These are phyloP conservation scores for Mrakia blollopis DNA, from an alignment of 768 basidiomycete species.

Conservation along the genomic window DNA sequence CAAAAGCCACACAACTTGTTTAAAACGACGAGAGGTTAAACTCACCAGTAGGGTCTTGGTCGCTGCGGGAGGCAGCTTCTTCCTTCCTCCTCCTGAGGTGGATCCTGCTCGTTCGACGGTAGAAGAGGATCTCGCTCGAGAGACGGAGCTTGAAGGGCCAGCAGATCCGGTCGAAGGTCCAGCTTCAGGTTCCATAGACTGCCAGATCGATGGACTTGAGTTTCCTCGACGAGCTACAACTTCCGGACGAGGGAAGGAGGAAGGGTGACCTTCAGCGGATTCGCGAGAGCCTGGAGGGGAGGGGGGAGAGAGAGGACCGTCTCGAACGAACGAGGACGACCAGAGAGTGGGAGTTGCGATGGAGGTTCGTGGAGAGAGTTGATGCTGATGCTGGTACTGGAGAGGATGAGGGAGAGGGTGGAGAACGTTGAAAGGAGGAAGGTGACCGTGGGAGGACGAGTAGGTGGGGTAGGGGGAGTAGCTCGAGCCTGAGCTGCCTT, in stretches of 20 bases:
- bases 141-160: neutral
- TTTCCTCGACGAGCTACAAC: neutral
- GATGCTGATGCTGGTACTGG: neutral
- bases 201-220: neutral
- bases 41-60: slow-evolving; percentile 3
- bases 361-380: neutral
- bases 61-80: slow-evolving; percentile 5
- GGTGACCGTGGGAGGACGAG: neutral
- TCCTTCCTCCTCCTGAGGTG: neutral
- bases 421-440: slow-evolving; percentile 8
- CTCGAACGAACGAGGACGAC: neutral
- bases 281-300: neutral
- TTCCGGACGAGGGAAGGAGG: neutral
- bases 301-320: neutral
- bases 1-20: neutral
- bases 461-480: neutral
- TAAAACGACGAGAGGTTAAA: neutral
- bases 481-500: neutral
- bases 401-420: slow-evolving; percentile 6
- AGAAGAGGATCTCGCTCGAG: neutral
- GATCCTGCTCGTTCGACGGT: neutral
- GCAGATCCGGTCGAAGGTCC: neutral
- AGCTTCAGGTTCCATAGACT: neutral
- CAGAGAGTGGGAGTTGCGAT: neutral
- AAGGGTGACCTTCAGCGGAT: neutral